phyloP scores from a whole-genome alignment of 495 filamentous ascomycete genomes.

The Aspergillus hancockii region DNA sequence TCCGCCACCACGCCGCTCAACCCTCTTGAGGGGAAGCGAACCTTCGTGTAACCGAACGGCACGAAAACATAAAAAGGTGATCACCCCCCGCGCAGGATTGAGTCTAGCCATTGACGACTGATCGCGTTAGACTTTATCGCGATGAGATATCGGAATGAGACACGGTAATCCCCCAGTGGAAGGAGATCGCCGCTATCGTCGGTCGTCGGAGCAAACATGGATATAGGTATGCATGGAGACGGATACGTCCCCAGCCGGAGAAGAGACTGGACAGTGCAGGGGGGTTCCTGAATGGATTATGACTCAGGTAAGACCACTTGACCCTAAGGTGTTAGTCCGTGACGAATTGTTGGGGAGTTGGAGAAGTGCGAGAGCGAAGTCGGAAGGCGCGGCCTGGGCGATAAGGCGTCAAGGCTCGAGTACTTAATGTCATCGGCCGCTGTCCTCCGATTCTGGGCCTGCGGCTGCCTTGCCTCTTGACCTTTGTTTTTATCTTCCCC shows the following conservation, averaged over 20 bases:
- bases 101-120: background rate
- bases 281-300: background rate
- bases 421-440: conserved; percentile 14
- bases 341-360: background rate
- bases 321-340: background rate
- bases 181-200: background rate
- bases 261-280: background rate
- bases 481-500: background rate
- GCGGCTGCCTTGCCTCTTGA: background rate
- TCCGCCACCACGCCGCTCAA: background rate
- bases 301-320: background rate
- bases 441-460: conserved; percentile 6
- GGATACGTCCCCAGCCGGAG: background rate
- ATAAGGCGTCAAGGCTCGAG: conserved; percentile 6
- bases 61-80: background rate
- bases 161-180: background rate
- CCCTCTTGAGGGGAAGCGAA: background rate
- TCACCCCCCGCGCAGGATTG: background rate
- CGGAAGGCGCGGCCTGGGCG: conserved; percentile 7
- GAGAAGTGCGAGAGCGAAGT: conserved; percentile 18
- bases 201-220: background rate
- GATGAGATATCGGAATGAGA: background rate
- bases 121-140: background rate
- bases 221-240: background rate
- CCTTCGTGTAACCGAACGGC: background rate